These are phyloP conservation scores for Lasiodiplodia theobromae DNA, from an alignment of 2,329 filamentous ascomycete species.

Conservation along the genomic window DNA sequence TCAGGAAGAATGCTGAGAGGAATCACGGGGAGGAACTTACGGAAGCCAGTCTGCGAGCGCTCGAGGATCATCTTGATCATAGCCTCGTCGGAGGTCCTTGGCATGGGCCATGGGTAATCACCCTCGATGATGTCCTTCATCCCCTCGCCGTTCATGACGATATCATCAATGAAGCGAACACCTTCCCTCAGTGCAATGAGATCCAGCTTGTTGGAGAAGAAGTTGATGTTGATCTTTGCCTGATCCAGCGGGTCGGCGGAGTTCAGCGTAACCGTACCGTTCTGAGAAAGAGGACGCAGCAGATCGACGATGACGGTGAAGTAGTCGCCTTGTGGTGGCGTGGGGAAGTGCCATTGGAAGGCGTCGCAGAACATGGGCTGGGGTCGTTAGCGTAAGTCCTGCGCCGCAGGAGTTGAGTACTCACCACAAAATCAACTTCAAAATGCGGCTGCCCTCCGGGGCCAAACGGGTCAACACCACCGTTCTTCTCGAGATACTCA, in stretches of 20 bases:
- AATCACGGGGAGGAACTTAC: no score
- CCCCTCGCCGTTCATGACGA: slow-evolving; percentile 64
- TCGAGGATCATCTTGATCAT: slow-evolving; percentile 66
- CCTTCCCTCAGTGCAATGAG: slow-evolving; percentile 67
- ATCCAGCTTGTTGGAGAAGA: slow-evolving; percentile 48
- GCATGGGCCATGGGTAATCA: slow-evolving; percentile 69
- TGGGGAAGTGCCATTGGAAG: slow-evolving; percentile 59
- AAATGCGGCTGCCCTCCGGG: no score
- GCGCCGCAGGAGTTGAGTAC: no score
- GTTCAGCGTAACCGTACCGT: slow-evolving; percentile 52
- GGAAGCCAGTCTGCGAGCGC: slow-evolving; percentile 58
- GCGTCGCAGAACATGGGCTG: slow-evolving; percentile 60
- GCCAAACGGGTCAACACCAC: no score
- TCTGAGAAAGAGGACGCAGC: slow-evolving; percentile 55
- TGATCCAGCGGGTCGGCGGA: slow-evolving; percentile 47
- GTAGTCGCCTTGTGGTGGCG: slow-evolving; percentile 55
- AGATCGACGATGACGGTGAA: slow-evolving; percentile 65
- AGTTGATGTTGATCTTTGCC: slow-evolving; percentile 54
- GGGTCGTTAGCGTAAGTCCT: neutral
- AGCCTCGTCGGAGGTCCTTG: slow-evolving; percentile 60
- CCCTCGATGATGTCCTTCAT: slow-evolving; percentile 62
- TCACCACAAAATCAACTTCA: no score
- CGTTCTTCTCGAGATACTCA: no score
- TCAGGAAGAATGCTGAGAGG: slow-evolving; percentile 28
- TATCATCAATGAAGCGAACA: slow-evolving; percentile 62